Evolutionary conservation across 192 early-diverging fungal genomes (phyloP).

Genomic region (Radiomyces spectabilis): DNA sequence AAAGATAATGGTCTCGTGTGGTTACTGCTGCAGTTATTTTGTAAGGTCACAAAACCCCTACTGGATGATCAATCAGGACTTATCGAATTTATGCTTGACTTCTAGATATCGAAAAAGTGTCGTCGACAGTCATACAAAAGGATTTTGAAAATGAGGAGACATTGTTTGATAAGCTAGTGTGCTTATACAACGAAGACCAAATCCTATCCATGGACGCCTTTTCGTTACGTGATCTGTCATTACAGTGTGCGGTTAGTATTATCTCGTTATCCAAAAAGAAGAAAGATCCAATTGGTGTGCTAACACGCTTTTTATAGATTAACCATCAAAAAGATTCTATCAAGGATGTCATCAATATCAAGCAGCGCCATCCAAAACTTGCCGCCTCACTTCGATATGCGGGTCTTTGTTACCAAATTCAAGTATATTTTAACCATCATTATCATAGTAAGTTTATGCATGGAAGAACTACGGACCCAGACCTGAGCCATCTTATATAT

Average conservation of each 20-base stretch:
- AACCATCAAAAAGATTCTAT: conserved; percentile 55
- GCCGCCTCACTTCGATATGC: conserved; percentile 54
- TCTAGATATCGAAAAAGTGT: conserved; percentile 57
- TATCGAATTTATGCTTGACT: background rate
- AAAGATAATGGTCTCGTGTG: conserved; percentile 72
- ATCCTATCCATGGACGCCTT: conserved; percentile 65
- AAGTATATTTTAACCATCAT: conserved; percentile 36
- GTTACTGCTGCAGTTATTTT: conserved; percentile 61
- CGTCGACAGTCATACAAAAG: conserved; percentile 45
- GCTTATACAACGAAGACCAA: conserved; percentile 70
- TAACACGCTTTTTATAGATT: conserved; percentile 24
- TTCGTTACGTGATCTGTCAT: conserved; percentile 64
- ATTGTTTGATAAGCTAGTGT: conserved; percentile 60
- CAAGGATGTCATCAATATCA: conserved; percentile 58
- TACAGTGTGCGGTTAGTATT: conserved; percentile 60
- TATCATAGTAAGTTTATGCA: conserved; percentile 46
- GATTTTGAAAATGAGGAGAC: conserved; percentile 66
- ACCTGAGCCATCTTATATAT: no score
- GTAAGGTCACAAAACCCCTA: no score
- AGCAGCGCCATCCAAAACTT: conserved; percentile 62
- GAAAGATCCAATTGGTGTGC: background rate
- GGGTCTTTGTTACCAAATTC: conserved; percentile 43
- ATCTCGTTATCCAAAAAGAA: background rate
- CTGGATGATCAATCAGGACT: background rate
- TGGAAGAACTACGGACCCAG: no score